Base-by-base conservation (phyloP, 140 eudicot genomes). In the Flaveria floridana region DNA sequence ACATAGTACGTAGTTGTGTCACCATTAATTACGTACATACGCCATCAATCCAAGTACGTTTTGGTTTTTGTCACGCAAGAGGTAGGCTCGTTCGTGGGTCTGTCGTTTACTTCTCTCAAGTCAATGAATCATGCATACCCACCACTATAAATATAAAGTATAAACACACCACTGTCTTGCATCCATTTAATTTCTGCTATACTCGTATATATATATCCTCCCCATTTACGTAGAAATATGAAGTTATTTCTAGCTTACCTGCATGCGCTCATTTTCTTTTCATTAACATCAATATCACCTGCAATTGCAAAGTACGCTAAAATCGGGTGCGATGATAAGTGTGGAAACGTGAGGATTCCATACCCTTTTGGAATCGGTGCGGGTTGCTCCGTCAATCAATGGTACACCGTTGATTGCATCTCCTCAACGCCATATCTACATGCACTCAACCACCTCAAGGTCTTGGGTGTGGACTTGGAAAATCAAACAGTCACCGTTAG, bases 381-480 rank as follows among this genome's bases (percentile, higher is more conserved):
- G n/a, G 7, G 1, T 9, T 66, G 71, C 15, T 9, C 71, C n/a
- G 0, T 66, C 23, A 37, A 66, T 15, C 7, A 41, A 39, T 66
- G 71, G 71, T 66, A 66, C 16, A 3, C 1, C 0, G 52, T 66
- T 16, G 52, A 39, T 6, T 66, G 71, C 71, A 66, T 18, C 52
- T 41, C 9, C 3, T 47, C 16, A 0, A 47, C 53, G 2, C 16
- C 53, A 13, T 47, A 47, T 37, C 55, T 21, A 66, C 30, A 28
- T n/a, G 34, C 52, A 16, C 30, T 61, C 41, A 68, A 7, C 52
- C 23, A 59, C 28, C 20, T 74, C 7, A 21, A 72, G 50, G n/a
- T 20, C 1, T 50, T 46, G n/a, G 16, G 15, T 47, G 52, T 47
- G 28, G 34, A 4, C 23, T 16, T 53, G 59, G 59, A 53, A 15